A percentile compares a stretch with the other conserved stretches of the same genome.
Evolutionary conservation across 192 early-diverging fungal species (phyloP).

Genomic region (Coemansia sp.): DNA sequence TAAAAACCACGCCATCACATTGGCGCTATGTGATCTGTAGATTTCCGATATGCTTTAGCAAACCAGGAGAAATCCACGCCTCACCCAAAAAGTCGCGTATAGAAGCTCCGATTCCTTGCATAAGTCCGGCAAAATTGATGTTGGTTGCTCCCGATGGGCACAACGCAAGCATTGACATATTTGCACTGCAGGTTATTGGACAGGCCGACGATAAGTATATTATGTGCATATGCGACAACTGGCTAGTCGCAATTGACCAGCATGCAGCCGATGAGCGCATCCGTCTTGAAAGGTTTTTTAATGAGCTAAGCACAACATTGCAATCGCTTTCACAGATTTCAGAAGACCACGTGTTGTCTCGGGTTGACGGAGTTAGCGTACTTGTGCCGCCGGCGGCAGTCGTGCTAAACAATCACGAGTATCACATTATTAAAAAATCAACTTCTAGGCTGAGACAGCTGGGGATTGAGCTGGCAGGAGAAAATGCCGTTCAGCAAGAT

Average conservation of each 20-base stretch:
- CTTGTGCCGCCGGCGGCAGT: conserved; percentile 33
- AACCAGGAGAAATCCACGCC: not conserved
- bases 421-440: not conserved
- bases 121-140: not conserved
- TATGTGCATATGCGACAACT: conserved; percentile 23
- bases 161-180: not conserved
- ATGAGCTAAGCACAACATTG: conserved; percentile 14
- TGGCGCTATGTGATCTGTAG: conserved; percentile 5
- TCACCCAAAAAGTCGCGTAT: not conserved
- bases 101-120: not conserved
- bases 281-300: conserved; percentile 31
- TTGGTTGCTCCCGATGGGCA: not conserved
- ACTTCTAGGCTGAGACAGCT: conserved; percentile 12
- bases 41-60: conserved; percentile 20
- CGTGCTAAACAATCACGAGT: conserved; percentile 21
- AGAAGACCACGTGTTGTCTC: conserved; percentile 7
- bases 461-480: conserved; percentile 18
- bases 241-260: conserved; percentile 51
- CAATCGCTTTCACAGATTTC: conserved; percentile 1
- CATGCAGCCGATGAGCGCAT: conserved; percentile 55
- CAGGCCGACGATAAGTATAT: conserved; percentile 50
- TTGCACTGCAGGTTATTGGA: conserved; percentile 26
- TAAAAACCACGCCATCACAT: not conserved
- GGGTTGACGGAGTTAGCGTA: conserved; percentile 30
- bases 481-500: not conserved